Evolutionary conservation across 768 basidiomycete species (phyloP).

Genomic region (Rhizopogon salebrosus): DNA sequence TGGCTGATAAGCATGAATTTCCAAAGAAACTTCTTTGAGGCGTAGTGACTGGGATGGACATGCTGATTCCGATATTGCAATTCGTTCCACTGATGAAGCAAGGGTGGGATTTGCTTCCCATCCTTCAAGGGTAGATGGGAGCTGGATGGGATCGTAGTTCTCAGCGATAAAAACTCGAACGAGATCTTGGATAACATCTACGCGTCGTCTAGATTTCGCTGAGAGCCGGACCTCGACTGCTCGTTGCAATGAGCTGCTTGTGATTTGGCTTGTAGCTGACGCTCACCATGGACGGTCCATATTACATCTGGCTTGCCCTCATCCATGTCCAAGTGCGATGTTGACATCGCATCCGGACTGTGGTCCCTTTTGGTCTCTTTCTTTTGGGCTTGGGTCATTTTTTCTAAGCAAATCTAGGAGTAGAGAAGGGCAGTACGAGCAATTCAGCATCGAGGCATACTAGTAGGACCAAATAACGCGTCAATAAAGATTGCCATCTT

Average conservation of each 20-base stretch:
- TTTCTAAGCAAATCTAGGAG: background rate
- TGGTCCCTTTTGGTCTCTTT: background rate
- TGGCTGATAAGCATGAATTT: conserved; percentile 88
- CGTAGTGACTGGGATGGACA: conserved; percentile 52
- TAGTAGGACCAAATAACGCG: conserved; percentile 44
- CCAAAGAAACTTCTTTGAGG: conserved; percentile 55
- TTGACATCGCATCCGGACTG: background rate
- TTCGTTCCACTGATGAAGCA: conserved; percentile 67
- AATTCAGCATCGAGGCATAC: conserved; percentile 4
- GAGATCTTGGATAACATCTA: conserved; percentile 66
- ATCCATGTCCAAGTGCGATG: background rate
- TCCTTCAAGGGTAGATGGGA: conserved; percentile 68
- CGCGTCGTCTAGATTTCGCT: conserved; percentile 60
- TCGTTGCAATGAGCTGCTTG: background rate
- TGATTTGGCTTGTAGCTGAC: background rate
- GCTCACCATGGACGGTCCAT: conserved; percentile 68
- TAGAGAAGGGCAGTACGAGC: conserved; percentile 9
- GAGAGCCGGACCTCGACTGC: conserved; percentile 82
- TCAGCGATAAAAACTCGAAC: conserved; percentile 51
- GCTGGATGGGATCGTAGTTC: conserved; percentile 60
- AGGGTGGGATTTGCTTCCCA: conserved; percentile 78
- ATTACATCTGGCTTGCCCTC: conserved; percentile 13
- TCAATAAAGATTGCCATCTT: conserved; percentile 27
- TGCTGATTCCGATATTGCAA: conserved; percentile 66
- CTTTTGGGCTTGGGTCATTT: background rate